Evolutionary conservation across 2,329 filamentous ascomycete genomes (phyloP), one percentile per base, ranked within the genome.

Genomic region (Piedraia hortae): DNA sequence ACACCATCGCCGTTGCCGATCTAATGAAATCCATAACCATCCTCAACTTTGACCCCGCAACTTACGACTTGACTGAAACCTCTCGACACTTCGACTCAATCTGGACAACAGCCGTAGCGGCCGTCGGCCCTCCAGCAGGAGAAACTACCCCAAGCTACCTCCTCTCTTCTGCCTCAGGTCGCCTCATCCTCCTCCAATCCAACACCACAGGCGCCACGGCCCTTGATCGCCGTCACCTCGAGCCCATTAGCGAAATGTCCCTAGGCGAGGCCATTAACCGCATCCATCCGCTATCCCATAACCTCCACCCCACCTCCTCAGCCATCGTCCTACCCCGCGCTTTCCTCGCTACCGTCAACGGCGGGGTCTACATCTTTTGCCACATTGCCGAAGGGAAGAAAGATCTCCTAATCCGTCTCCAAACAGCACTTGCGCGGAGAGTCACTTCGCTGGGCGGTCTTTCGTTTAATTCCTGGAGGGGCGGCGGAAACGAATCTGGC

Each of bases 261-360:
- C 53, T 97, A 6, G 80, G 85, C 1, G 82, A 97, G 43, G 77
- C 85, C 60, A 75, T 93, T 24, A 97, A 97, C 39, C 61, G 65
- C 14, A 89, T 93, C 24, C 61, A 69, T 11, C 62, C 62, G 13
- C 61, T 93, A 10, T 16, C 21, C 4, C 6, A n/a, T 4, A 55
- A 68, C 24, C 62, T 88, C 6, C 55, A 62, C 13, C 53, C 63
- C 3, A 56, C 56, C 10, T 50, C 62, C 2, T 65, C 56, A 31
- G 64, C 73, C 5, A 53, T 69, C 12, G 64, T 91, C 5, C 51
- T 69, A 5, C 82, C 85, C 0, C 65, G 62, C 36, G 85, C 85
- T 10, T 91, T 93, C 40, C 48, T 93, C 23, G 80, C 62, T 26
- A 93, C 85, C 24, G 80, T 80, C 21, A 82, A 93, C 43, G 85